Evolutionary conservation across 257 asterid species (phyloP).

Genomic region (Craterostigma plantagineum): DNA sequence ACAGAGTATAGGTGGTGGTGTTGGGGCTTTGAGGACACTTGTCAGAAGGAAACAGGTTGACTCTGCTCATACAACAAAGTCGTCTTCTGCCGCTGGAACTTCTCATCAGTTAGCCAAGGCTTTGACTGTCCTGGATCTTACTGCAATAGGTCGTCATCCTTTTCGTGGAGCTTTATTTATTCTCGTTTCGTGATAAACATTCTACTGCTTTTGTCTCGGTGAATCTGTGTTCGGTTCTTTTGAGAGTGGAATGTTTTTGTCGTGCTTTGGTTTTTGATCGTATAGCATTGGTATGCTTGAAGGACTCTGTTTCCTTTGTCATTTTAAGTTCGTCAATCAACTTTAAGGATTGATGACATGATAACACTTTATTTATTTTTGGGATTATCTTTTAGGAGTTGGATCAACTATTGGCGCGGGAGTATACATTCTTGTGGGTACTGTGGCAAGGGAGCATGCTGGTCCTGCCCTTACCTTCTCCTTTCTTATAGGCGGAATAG

Average conservation of each 20-base stretch:
- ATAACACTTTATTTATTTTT: not conserved
- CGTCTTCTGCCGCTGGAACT: constrained; percentile 15
- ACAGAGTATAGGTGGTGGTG: constrained; percentile 19
- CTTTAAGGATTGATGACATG: no score
- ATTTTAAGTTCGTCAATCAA: constrained; percentile 1
- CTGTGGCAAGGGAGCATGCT: constrained; percentile 92
- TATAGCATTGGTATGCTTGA: not conserved
- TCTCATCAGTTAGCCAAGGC: constrained; percentile 54
- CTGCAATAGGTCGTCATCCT: constrained; percentile 40
- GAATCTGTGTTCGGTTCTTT: constrained; percentile 1
- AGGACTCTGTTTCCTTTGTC: constrained; percentile 3
- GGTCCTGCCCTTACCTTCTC: constrained; percentile 90
- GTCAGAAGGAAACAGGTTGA: constrained; percentile 91
- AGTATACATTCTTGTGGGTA: constrained; percentile 83
- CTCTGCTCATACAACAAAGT: constrained; percentile 27
- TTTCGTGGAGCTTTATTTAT: not conserved
- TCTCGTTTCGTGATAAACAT: not conserved
- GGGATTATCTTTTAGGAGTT: constrained; percentile 39
- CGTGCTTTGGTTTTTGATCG: not conserved
- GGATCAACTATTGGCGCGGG: constrained; percentile 97
- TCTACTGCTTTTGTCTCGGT: no score
- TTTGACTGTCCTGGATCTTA: constrained; percentile 59
- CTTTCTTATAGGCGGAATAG: constrained; percentile 82
- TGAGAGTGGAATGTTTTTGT: not conserved
- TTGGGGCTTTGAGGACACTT: constrained; percentile 34